Conservation (phyloP, 2,329 filamentous ascomycete genomes). For the Metarhizium guizhouense region DNA sequence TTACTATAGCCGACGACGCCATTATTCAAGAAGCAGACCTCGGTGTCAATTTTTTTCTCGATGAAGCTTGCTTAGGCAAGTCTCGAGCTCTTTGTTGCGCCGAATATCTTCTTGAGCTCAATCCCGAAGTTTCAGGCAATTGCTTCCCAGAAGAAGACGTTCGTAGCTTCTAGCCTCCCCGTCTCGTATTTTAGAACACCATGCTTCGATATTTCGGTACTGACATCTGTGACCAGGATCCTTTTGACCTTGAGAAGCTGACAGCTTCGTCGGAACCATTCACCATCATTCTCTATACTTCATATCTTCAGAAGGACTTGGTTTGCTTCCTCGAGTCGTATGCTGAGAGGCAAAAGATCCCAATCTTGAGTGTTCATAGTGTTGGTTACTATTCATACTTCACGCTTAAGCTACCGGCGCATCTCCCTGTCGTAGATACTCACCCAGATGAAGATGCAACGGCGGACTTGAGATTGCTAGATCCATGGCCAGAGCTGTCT, state of each 20-base stretch:
- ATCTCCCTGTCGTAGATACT: conserved; percentile 89
- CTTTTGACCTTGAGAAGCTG: conserved; percentile 29
- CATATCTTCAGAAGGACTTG: conserved; percentile 36
- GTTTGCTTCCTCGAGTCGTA: conserved; percentile 38
- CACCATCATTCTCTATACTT: conserved; percentile 46
- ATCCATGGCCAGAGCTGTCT: conserved; percentile 75
- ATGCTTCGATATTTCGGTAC: background rate
- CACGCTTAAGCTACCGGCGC: conserved; percentile 64
- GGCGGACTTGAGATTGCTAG: conserved; percentile 73
- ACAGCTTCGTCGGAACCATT: conserved; percentile 33
- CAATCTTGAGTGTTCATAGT: conserved; percentile 77
- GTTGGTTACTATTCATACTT: conserved; percentile 89
- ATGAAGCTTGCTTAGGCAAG: conserved; percentile 66
- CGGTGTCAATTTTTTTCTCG: conserved; percentile 94
- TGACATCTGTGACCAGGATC: conserved; percentile 9
- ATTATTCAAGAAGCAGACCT: conserved; percentile 74
- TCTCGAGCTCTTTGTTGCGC: conserved; percentile 71
- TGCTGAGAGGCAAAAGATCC: conserved; percentile 49
- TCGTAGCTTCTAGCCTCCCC: background rate
- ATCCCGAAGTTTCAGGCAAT: conserved; percentile 79
- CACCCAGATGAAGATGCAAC: conserved; percentile 83
- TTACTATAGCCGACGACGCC: conserved; percentile 79
- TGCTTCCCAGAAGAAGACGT: conserved; percentile 46
- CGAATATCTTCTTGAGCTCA: conserved; percentile 73
- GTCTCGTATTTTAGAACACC: background rate